phyloP scores from a whole-genome alignment of 2,329 filamentous ascomycete species.

The Penicillium freii region DNA sequence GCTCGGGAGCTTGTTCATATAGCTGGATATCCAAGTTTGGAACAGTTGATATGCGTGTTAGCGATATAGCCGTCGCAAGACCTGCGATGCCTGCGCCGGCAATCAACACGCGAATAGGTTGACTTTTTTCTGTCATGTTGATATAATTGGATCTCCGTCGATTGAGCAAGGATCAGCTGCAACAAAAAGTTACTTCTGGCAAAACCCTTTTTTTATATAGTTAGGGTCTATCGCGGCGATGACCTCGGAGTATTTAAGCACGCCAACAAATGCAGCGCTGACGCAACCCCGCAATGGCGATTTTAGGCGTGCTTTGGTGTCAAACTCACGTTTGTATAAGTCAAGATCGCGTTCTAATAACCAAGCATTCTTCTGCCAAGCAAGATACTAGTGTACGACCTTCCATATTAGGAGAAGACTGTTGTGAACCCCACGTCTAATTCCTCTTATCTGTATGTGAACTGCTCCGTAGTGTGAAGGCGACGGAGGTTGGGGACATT shows the following conservation, averaged over 20 bases:
- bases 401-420: neutral
- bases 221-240: neutral
- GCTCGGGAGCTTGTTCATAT: constrained; percentile 50
- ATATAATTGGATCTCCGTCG: neutral
- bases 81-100: constrained; percentile 53
- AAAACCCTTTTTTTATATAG: neutral
- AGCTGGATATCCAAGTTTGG: constrained; percentile 47
- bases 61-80: constrained; percentile 49
- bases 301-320: constrained; percentile 10
- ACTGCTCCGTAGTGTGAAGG: constrained; percentile 2
- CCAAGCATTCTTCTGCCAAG: neutral
- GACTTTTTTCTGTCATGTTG: neutral
- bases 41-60: constrained; percentile 23
- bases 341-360: neutral
- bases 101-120: constrained; percentile 42
- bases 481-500: constrained; percentile 10
- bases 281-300: constrained; percentile 15
- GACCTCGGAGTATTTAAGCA: constrained; percentile 22
- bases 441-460: neutral
- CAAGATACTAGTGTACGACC: neutral
- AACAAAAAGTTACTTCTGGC: neutral
- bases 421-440: neutral
- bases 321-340: neutral
- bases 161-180: neutral
- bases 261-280: constrained; percentile 16